A percentile compares a stretch with the other conserved stretches of the same genome.
These are phyloP conservation scores for Gypsophila paniculata DNA, from an alignment of 179 eudicot genomes.

Conservation along the genomic window DNA sequence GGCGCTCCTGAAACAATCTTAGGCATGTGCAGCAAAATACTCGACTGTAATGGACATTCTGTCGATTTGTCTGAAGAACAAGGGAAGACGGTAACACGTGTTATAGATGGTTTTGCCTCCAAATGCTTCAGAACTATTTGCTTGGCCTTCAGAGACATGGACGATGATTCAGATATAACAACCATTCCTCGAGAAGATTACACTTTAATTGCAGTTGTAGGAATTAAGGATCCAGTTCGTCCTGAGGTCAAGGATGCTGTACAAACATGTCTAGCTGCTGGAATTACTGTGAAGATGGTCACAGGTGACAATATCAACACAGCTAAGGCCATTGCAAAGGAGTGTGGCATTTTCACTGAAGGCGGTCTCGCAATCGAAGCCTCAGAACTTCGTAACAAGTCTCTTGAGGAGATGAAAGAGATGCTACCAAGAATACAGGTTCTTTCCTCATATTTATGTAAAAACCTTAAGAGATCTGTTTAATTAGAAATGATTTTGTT, in stretches of 20 bases:
- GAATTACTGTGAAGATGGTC: slow-evolving; percentile 84
- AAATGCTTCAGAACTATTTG: slow-evolving; percentile 79
- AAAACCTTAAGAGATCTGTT: too few relatives aligned
- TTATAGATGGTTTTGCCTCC: slow-evolving; percentile 60
- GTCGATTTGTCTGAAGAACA: slow-evolving; percentile 55
- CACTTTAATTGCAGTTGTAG: slow-evolving; percentile 69
- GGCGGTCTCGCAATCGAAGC: slow-evolving; percentile 79
- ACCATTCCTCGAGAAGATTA: slow-evolving; percentile 58
- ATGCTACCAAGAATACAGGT: slow-evolving; percentile 73
- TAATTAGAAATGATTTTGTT: too few relatives aligned
- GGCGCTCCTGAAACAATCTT: slow-evolving; percentile 88
- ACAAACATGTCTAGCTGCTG: slow-evolving; percentile 79
- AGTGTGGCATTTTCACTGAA: slow-evolving; percentile 75
- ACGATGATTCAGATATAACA: slow-evolving; percentile 27
- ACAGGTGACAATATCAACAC: slow-evolving; percentile 92
- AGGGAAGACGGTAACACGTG: slow-evolving; percentile 33
- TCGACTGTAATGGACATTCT: slow-evolving; percentile 45
- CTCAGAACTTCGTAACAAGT: slow-evolving; percentile 53
- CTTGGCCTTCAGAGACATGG: slow-evolving; percentile 68
- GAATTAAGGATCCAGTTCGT: slow-evolving; percentile 88
- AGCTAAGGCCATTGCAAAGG: slow-evolving; percentile 90
- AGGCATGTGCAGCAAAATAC: slow-evolving; percentile 52
- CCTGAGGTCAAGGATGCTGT: slow-evolving; percentile 76
- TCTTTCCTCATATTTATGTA: not conserved
- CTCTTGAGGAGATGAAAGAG: slow-evolving; percentile 50